Percentiles rank a stretch among this genome's conserved stretches.
Evolutionary conservation across 192 early-diverging fungal genomes (phyloP).

Genomic region (Backusella tuberculispora): DNA sequence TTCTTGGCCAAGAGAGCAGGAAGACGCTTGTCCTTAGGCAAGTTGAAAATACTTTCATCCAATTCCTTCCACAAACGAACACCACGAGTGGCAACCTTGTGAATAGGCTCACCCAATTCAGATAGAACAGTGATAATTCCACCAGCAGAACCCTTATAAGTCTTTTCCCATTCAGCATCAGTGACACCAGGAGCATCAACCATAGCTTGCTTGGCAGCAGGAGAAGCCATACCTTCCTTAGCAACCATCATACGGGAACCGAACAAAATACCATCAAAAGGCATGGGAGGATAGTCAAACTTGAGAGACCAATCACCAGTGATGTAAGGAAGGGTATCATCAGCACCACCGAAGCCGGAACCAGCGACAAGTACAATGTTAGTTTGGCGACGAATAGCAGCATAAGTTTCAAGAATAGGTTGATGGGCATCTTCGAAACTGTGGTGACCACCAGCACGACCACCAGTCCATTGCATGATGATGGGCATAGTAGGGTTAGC

Average conservation of each 20-base stretch:
- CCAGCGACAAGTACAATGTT: conserved; percentile 91
- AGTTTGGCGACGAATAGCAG: conserved; percentile 74
- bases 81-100: conserved; percentile 88
- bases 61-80: conserved; percentile 80
- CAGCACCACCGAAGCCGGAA: conserved; percentile 87
- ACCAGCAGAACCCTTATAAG: conserved; percentile 75
- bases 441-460: conserved; percentile 95
- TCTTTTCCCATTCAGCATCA: conserved; percentile 84
- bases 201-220: conserved; percentile 85
- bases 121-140: conserved; percentile 87
- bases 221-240: conserved; percentile 81
- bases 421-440: conserved; percentile 95
- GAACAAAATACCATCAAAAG: conserved; percentile 92
- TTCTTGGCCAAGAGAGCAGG: conserved; percentile 75
- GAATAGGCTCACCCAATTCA: conserved; percentile 93
- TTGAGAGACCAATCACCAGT: conserved; percentile 89
- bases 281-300: conserved; percentile 90
- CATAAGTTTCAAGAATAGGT: conserved; percentile 87
- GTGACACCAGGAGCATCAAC: conserved; percentile 78
- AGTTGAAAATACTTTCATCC: conserved; percentile 76
- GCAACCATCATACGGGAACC: conserved; percentile 98
- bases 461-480: conserved; percentile 96
- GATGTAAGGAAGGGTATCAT: conserved; percentile 87
- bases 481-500: conserved; percentile 82
- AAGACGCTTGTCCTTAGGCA: conserved; percentile 83